phyloP scores from a whole-genome alignment of 2,329 filamentous ascomycete species.

The Aspergillus sp. region DNA sequence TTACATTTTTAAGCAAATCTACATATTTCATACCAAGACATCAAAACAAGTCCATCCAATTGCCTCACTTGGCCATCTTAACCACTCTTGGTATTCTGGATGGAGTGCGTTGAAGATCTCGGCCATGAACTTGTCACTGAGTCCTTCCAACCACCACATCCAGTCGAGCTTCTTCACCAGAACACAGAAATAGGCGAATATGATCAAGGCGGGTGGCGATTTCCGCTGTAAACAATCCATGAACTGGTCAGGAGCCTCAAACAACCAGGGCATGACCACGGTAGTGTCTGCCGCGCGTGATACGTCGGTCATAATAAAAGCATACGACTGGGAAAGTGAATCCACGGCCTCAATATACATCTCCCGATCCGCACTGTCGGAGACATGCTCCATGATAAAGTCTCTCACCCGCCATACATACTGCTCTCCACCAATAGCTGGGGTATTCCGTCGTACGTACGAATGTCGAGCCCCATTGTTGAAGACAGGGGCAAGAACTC shows the following conservation, averaged over 20 bases:
- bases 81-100: background rate
- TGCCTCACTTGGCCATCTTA: background rate
- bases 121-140: background rate
- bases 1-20: too few species aligned
- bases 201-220: background rate
- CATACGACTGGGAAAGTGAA: too few species aligned
- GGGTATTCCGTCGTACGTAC: too few species aligned
- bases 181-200: background rate
- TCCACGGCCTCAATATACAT: too few species aligned
- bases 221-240: background rate
- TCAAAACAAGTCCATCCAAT: background rate
- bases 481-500: too few species aligned
- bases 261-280: background rate
- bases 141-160: background rate
- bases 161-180: background rate
- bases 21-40: fast-evolving
- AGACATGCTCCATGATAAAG: too few species aligned
- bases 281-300: too few species aligned
- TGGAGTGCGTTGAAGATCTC: background rate
- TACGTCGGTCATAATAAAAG: too few species aligned
- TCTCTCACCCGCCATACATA: too few species aligned
- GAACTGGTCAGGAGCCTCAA: background rate
- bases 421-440: too few species aligned
- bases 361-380: too few species aligned
- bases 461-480: too few species aligned